Conservation (phyloP, 2,329 filamentous ascomycete genomes). For the Hymenoscyphus fructigenus region DNA sequence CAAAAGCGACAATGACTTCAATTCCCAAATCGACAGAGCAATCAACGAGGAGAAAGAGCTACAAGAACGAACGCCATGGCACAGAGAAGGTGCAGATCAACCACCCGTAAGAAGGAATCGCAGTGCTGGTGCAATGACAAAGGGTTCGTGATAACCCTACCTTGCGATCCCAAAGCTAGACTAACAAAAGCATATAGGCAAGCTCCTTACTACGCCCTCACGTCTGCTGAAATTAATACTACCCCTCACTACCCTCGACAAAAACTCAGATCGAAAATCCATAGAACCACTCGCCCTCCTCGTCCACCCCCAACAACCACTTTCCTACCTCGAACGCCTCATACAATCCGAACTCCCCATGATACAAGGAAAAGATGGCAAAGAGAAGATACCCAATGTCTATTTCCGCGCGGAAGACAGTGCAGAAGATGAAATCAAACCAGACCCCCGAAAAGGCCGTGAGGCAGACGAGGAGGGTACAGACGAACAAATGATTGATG, state of each 20-base stretch:
- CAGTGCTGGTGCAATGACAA: conserved; percentile 59
- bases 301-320: conserved; percentile 84
- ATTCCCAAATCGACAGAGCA: conserved; percentile 39
- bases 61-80: conserved; percentile 65
- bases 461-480: conserved; percentile 39
- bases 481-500: conserved; percentile 51
- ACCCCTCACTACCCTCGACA: conserved; percentile 64
- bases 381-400: conserved; percentile 69
- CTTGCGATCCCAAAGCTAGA: not conserved
- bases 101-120: conserved; percentile 50
- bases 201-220: conserved; percentile 77
- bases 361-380: conserved; percentile 57
- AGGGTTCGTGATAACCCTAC: conserved; percentile 44
- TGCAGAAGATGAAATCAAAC: conserved; percentile 54
- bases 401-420: conserved; percentile 79
- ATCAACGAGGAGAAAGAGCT: conserved; percentile 48
- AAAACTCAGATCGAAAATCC: conserved; percentile 60
- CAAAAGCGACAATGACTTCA: conserved; percentile 37
- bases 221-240: conserved; percentile 78
- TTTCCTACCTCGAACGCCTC: conserved; percentile 85
- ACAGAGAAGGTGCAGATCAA: conserved; percentile 57
- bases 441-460: conserved; percentile 38
- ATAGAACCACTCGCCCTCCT: conserved; percentile 85
- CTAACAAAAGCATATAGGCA: conserved; percentile 49
- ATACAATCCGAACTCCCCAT: conserved; percentile 83